phyloP scores from a whole-genome alignment of 495 filamentous ascomycete genomes.

The Aspergillus haitiensis region DNA sequence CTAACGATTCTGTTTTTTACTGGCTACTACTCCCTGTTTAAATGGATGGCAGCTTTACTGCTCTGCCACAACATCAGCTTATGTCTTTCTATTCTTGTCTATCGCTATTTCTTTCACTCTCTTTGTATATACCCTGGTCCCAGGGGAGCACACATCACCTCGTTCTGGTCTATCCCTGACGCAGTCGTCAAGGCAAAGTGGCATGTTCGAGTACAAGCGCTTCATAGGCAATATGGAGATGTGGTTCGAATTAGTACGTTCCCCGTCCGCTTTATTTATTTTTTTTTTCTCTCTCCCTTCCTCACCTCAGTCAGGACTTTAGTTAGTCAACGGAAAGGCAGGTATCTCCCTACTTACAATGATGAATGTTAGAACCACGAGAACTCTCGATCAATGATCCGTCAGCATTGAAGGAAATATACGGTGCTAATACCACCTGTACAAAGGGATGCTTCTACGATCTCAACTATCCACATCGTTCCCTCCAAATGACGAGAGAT shows the following conservation, averaged over 20 bases:
- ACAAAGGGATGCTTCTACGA: slow-evolving; percentile 19
- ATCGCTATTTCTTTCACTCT: slow-evolving; percentile 16
- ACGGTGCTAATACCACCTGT: slow-evolving; percentile 12
- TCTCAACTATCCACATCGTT: slow-evolving; percentile 16
- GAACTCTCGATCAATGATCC: slow-evolving; percentile 21
- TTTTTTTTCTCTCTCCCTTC: not conserved
- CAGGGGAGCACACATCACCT: slow-evolving; percentile 1
- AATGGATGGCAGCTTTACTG: not conserved
- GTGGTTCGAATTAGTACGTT: slow-evolving; percentile 20
- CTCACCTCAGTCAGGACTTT: not conserved
- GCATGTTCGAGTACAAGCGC: slow-evolving; percentile 14
- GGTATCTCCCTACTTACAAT: not conserved
- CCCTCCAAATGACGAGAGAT: slow-evolving; percentile 17
- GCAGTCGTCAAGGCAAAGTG: slow-evolving; percentile 11
- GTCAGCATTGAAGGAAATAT: slow-evolving; percentile 10
- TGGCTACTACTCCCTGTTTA: not conserved
- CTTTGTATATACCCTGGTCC: slow-evolving; percentile 10
- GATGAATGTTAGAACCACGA: slow-evolving; percentile 5
- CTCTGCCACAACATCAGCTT: slow-evolving; percentile 5
- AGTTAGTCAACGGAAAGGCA: not conserved
- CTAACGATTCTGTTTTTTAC: not conserved
- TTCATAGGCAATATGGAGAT: slow-evolving; percentile 16
- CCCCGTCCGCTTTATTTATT: not conserved
- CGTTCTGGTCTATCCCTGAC: slow-evolving; percentile 11
- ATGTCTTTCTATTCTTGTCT: slow-evolving; percentile 16